Evolutionary conservation across 2,329 filamentous ascomycete genomes (phyloP).

Genomic region (Stenocarpella maydis): DNA sequence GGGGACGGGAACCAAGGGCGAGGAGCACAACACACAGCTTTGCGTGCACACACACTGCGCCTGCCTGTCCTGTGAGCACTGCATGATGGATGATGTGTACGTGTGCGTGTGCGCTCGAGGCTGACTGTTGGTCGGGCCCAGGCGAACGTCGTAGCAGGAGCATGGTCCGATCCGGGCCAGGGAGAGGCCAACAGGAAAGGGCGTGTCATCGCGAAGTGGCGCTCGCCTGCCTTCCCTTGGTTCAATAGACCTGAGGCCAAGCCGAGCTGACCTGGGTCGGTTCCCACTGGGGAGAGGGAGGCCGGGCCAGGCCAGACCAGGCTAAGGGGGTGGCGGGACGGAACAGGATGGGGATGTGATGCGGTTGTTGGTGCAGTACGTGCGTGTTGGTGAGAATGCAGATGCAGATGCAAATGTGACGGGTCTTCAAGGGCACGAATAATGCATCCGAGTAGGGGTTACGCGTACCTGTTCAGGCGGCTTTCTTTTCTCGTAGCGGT

Average conservation of each 20-base stretch:
- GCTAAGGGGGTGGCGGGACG: background rate
- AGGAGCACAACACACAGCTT: constrained; percentile 15
- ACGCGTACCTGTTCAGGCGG: constrained; percentile 21
- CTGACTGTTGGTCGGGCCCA: background rate
- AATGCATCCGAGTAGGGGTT: background rate
- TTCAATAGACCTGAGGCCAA: background rate
- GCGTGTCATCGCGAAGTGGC: background rate
- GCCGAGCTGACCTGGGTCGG: constrained; percentile 9
- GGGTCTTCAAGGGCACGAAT: background rate
- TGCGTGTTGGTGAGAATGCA: constrained; percentile 3
- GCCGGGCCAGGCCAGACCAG: background rate
- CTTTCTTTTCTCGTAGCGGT: background rate
- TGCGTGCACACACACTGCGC: constrained; percentile 6
- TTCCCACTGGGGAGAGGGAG: background rate
- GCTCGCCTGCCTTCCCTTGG: background rate
- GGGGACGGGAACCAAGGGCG: background rate
- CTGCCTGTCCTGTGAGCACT: constrained; percentile 9
- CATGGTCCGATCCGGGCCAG: background rate
- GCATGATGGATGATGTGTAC: constrained; percentile 18
- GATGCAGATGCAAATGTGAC: background rate
- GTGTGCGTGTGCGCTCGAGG: constrained; percentile 2
- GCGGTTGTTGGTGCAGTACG: background rate
- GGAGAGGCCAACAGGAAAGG: background rate
- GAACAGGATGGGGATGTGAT: background rate
- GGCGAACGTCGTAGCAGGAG: too few species aligned